Conservation (phyloP, 176 grass and related monocot genomes). For the Tuctoria greenei region DNA sequence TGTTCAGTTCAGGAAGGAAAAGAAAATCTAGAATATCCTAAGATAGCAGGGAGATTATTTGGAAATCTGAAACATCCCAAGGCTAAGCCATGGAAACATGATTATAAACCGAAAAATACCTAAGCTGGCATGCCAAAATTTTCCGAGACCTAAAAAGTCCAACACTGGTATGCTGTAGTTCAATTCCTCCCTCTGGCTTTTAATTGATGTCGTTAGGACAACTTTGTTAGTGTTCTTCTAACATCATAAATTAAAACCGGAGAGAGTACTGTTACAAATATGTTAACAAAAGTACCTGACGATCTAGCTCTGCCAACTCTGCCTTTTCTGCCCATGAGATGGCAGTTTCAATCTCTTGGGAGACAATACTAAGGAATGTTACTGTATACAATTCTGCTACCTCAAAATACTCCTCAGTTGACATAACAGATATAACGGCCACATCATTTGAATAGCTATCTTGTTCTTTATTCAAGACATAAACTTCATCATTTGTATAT, state of each 20-base stretch:
- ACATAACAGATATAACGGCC: conserved; percentile 28
- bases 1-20: neutral
- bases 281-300: conserved; percentile 32
- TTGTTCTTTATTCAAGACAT: conserved; percentile 44
- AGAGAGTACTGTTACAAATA: neutral
- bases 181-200: too few species aligned
- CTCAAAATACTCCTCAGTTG: conserved; percentile 48
- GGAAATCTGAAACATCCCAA: neutral
- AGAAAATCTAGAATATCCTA: neutral
- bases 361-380: conserved; percentile 57
- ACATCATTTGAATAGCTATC: conserved; percentile 8
- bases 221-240: too few species aligned
- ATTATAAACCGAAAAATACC: neutral
- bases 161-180: neutral
- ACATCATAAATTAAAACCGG: too few species aligned
- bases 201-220: too few species aligned
- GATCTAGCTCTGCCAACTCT: conserved; percentile 40
- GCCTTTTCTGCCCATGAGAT: conserved; percentile 57
- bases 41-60: neutral
- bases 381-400: conserved; percentile 63
- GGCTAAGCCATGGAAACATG: neutral
- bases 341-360: conserved; percentile 43
- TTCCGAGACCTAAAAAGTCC: neutral
- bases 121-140: neutral
- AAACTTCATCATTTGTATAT: conserved; percentile 41